Base-by-base conservation (phyloP, 805 yeast species). In the Diddensiella caesifluorescens region DNA sequence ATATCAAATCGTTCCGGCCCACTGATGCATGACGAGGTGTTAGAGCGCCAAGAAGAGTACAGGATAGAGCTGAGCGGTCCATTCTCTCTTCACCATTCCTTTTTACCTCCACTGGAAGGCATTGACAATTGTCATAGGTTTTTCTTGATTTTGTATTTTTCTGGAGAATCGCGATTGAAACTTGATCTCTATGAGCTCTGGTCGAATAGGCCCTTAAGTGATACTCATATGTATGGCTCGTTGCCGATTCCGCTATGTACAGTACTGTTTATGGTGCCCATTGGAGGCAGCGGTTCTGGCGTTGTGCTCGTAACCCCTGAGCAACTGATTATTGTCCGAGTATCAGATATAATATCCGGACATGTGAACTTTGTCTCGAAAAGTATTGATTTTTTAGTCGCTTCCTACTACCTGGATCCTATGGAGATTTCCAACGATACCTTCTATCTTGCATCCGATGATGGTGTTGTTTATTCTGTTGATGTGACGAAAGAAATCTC, bases 341-440 rank as follows among this genome's bases (percentile, higher is more conserved):
- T 69, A 3, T 73, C 71, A 45, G 69, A 72, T 37, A 67, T 75
- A 2, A 53, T 71, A 16, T 70, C 77, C 3, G 79, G 74, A 0
- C 70, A 70, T 37, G 64, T 65, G 39, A 53, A 62, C 21, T 70
- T 72, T 42, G 41, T 48, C 1, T 41, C 44, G 3, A 31, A 26
- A 47, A 49, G 30, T 35, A 51, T 47, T 54, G 33, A 38, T 16
- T 22, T 46, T 1, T 72, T 71, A 48, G 78, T 79, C 1, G 67
- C 73, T 0, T 55, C 60, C 13, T 67, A 37, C 41, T 65, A 60
- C 47, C 48, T 54, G 22, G 48, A 46, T 15, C 45, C 48, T 10
- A 9, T n/a, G 34, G 19, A 13, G 9, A 23, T 10, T 21, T 6
- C 7, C 5, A 33, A 36, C 13, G 45, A 52, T 27, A 58, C 53